Conservation (phyloP, 495 filamentous ascomycete species). For the Penicillium nucicola region DNA sequence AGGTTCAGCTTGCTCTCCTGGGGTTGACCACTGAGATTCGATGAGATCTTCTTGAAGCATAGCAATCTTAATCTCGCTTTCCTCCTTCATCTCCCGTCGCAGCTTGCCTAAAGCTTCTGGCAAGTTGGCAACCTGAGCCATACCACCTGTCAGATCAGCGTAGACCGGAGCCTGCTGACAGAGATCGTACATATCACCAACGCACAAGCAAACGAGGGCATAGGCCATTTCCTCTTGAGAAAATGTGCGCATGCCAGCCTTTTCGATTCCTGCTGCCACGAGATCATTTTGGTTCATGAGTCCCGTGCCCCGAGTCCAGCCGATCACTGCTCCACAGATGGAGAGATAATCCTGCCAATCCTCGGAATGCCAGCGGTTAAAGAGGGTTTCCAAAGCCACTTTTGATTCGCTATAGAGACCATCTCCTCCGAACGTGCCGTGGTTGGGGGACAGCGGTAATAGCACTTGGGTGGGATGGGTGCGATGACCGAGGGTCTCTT, state of each 20-base stretch:
- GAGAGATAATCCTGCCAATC: slow-evolving; percentile 96
- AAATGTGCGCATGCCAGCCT: slow-evolving; percentile 93
- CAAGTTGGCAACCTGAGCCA: slow-evolving; percentile 95
- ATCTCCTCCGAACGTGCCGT: slow-evolving; percentile 96
- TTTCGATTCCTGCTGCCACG: slow-evolving; percentile 93
- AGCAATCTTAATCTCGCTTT: slow-evolving; percentile 84
- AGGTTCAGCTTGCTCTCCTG: slow-evolving; percentile 83
- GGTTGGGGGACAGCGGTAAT: slow-evolving; percentile 92
- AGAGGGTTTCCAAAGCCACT: slow-evolving; percentile 90
- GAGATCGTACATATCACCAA: slow-evolving; percentile 85
- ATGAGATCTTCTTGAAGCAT: slow-evolving; percentile 94
- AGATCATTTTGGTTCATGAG: slow-evolving; percentile 98
- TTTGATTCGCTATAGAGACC: slow-evolving; percentile 98
- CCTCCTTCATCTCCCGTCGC: slow-evolving; percentile 87
- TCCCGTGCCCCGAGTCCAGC: slow-evolving; percentile 97
- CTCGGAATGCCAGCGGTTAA: slow-evolving; percentile 97
- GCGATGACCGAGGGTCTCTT: slow-evolving; percentile 79
- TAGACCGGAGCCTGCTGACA: slow-evolving; percentile 94
- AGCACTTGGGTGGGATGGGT: slow-evolving; percentile 95
- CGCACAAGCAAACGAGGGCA: slow-evolving; percentile 94
- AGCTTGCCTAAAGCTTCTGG: slow-evolving; percentile 87
- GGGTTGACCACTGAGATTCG: slow-evolving; percentile 91
- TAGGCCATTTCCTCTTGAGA: slow-evolving; percentile 99
- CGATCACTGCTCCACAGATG: slow-evolving; percentile 96
- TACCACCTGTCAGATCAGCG: slow-evolving; percentile 92